These are phyloP conservation scores for Pythium aquatile DNA, from an alignment of 352 stramenopile genomes.

Conservation along the genomic window DNA sequence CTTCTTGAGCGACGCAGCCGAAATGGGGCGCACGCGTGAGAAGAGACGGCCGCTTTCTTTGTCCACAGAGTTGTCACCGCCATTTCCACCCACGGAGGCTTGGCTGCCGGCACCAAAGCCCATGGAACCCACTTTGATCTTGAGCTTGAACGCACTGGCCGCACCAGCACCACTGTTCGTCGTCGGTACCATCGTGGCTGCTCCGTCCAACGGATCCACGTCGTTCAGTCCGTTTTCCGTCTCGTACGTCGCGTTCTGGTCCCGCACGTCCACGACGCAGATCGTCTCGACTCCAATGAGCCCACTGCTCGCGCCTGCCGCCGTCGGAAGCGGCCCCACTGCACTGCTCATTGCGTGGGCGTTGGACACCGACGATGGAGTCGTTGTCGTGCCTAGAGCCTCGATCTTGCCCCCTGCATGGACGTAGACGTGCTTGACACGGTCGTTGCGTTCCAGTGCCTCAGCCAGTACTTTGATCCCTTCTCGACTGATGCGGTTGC, in stretches of 20 bases:
- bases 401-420: slow-evolving; percentile 95
- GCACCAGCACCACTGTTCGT: slow-evolving; percentile 6
- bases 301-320: slow-evolving; percentile 15
- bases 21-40: slow-evolving; percentile 51
- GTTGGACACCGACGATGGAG: slow-evolving; percentile 39
- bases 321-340: slow-evolving; percentile 20
- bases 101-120: slow-evolving; percentile 3
- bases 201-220: slow-evolving; percentile 9
- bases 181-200: not conserved
- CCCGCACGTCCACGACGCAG: slow-evolving; percentile 93
- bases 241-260: slow-evolving; percentile 50
- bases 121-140: slow-evolving; percentile 39
- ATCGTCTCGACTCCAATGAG: slow-evolving; percentile 92
- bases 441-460: slow-evolving; percentile 90
- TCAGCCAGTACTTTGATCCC: slow-evolving; percentile 93
- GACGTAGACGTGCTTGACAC: slow-evolving; percentile 95
- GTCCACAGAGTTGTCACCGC: slow-evolving; percentile 25
- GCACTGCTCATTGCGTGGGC: slow-evolving; percentile 46
- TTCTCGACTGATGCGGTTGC: slow-evolving; percentile 90
- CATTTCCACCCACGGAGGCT: not conserved
- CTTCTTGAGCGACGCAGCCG: slow-evolving; percentile 64
- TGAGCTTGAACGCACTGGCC: slow-evolving; percentile 55
- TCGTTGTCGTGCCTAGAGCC: slow-evolving; percentile 78
- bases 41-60: slow-evolving; percentile 68
- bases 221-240: slow-evolving; percentile 18